phyloP scores from a whole-genome alignment of 805 yeast species.

The Candida michaelii region DNA sequence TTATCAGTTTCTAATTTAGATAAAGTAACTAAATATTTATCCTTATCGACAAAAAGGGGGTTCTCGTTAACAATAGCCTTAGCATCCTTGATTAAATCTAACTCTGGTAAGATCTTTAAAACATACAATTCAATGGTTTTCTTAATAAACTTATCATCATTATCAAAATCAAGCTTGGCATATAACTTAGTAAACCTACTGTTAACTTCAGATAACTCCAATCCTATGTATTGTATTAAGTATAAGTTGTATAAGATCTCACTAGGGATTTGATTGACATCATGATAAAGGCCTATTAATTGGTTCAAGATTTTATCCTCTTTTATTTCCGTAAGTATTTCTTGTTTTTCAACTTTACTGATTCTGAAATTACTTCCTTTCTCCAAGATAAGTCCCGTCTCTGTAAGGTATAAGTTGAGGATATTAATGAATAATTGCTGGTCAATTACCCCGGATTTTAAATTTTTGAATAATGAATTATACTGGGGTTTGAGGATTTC shows the following conservation, averaged over 20 bases:
- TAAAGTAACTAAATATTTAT: conserved; percentile 9
- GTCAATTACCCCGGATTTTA: conserved; percentile 22
- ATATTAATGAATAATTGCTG: conserved; percentile 34
- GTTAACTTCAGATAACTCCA: conserved; percentile 15
- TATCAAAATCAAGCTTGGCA: conserved; percentile 12
- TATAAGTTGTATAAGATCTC: conserved; percentile 34
- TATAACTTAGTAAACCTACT: conserved; percentile 12
- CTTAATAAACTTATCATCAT: conserved; percentile 12
- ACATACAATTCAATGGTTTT: conserved; percentile 33
- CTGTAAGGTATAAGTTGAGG: conserved; percentile 34
- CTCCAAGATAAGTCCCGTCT: conserved; percentile 26
- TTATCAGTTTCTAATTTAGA: conserved; percentile 13
- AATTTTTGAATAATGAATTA: conserved; percentile 20
- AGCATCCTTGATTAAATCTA: conserved; percentile 29
- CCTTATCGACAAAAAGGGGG: conserved; percentile 15
- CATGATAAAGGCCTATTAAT: conserved; percentile 20
- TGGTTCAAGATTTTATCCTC: conserved; percentile 19
- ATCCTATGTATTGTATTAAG: conserved; percentile 30
- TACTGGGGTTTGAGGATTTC: conserved; percentile 25
- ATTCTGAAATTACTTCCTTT: conserved; percentile 12
- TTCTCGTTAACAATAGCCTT: conserved; percentile 25
- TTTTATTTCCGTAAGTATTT: conserved; percentile 16
- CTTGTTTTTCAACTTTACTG: conserved; percentile 12
- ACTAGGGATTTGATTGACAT: conserved; percentile 24
- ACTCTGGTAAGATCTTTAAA: conserved; percentile 34